Evolutionary conservation across 768 basidiomycete species (phyloP).

Genomic region (Leccinellum rugosiceps): DNA sequence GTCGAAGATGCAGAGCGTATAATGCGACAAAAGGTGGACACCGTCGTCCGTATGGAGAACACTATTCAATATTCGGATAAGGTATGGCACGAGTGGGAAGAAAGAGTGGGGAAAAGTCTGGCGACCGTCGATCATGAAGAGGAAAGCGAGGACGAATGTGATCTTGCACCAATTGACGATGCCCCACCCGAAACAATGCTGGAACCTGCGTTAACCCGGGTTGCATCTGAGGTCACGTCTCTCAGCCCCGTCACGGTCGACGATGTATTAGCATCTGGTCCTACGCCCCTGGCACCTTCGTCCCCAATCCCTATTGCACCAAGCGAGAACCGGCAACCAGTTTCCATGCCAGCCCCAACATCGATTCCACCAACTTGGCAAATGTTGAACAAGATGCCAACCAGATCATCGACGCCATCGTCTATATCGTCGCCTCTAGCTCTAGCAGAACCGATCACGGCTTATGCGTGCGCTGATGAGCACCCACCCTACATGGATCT

Average conservation of each 20-base stretch:
- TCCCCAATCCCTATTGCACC: slow-evolving; percentile 34
- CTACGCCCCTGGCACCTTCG: slow-evolving; percentile 64
- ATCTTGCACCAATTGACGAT: slow-evolving; percentile 32
- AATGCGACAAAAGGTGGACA: slow-evolving; percentile 91
- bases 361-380: slow-evolving; percentile 47
- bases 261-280: slow-evolving; percentile 46
- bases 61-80: slow-evolving; percentile 97
- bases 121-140: slow-evolving; percentile 56
- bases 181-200: slow-evolving; percentile 23
- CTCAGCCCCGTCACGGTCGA: slow-evolving; percentile 17
- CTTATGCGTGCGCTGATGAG: slow-evolving; percentile 59
- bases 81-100: slow-evolving; percentile 96
- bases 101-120: slow-evolving; percentile 71
- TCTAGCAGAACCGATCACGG: slow-evolving; percentile 79
- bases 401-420: slow-evolving; percentile 84
- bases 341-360: slow-evolving; percentile 37
- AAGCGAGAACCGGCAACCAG: slow-evolving; percentile 22
- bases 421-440: slow-evolving; percentile 87
- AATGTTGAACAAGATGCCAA: slow-evolving; percentile 48
- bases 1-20: slow-evolving; percentile 85
- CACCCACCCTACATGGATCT: slow-evolving; percentile 63
- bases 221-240: slow-evolving; percentile 16
- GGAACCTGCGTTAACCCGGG: slow-evolving; percentile 11
- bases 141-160: slow-evolving; percentile 43
- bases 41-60: slow-evolving; percentile 93